phyloP scores from a whole-genome alignment of 352 stramenopile genomes.

The Phytophthora gonapodyides region DNA sequence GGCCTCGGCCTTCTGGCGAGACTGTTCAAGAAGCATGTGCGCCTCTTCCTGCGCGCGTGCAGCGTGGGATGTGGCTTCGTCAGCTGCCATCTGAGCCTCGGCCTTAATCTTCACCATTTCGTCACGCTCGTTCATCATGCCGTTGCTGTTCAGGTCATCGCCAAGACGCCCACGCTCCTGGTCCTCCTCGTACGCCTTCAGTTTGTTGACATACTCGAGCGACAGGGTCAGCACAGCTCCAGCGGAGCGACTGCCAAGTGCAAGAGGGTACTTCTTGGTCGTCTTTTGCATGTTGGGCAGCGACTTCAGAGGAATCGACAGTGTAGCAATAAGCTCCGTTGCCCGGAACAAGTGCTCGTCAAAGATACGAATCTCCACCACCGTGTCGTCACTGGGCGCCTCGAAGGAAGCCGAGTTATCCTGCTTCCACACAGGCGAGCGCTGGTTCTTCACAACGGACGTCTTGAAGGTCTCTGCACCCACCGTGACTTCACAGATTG shows the following conservation, averaged over 20 bases:
- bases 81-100: slow-evolving; percentile 78
- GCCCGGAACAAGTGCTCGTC: slow-evolving; percentile 83
- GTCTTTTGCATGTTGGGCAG: slow-evolving; percentile 86
- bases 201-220: slow-evolving; percentile 87
- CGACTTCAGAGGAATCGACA: slow-evolving; percentile 81
- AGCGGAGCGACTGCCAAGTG: slow-evolving; percentile 76
- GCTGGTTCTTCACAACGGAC: slow-evolving; percentile 78
- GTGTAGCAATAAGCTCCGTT: slow-evolving; percentile 72
- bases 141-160: slow-evolving; percentile 60
- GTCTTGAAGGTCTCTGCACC: slow-evolving; percentile 86
- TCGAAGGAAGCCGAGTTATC: slow-evolving; percentile 88
- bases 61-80: slow-evolving; percentile 79
- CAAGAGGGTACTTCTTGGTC: slow-evolving; percentile 81
- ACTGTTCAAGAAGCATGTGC: slow-evolving; percentile 72
- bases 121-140: slow-evolving; percentile 78
- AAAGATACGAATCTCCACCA: slow-evolving; percentile 84
- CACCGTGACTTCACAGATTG: slow-evolving; percentile 81
- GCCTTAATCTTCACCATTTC: slow-evolving; percentile 86
- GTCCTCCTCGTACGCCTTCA: slow-evolving; percentile 76
- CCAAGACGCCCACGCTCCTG: slow-evolving; percentile 62
- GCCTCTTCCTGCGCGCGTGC: slow-evolving; percentile 76
- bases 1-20: slow-evolving; percentile 78
- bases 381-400: slow-evolving; percentile 75
- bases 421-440: slow-evolving; percentile 86
- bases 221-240: slow-evolving; percentile 77